Evolutionary conservation across 768 basidiomycete genomes (phyloP), one percentile per base, ranked within the genome.

Genomic region (Lentinus brumalis): DNA sequence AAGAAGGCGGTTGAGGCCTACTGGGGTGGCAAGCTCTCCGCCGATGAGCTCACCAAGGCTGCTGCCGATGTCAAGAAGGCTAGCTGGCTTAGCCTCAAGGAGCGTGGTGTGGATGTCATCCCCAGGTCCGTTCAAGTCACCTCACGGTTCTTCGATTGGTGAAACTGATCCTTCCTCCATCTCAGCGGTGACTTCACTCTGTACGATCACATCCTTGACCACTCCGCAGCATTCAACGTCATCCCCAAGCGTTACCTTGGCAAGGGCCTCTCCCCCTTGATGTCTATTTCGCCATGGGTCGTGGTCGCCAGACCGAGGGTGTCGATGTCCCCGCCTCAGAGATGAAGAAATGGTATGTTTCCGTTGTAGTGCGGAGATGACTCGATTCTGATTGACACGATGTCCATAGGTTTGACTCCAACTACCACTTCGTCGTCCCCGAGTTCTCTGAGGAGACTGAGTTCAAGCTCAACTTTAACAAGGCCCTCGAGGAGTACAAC

Each of bases 1-100:
- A 97, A 97, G 81, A 96, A 98, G 82, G 94, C 95, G 66, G 92
- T 97, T 71, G 96, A 98, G 79, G 90, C 94, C 58, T 98, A 98
- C 83, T 99, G 97, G 97, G 93, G 84, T 35, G 91, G 91, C 76
- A 98, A 96, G 77, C 81, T 87, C 74, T 83, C 88, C 62, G 93
- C 86, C 39, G 91, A 92, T 67, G 92, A 94, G 60, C 89, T 99
- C 67, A 87, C 87, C 73, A 91, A 91, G 77, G 86, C 81, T 65
- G 92, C 94, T 68, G 89, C 92, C 67, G 88, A 92, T 54, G 88
- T 94, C 71, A 91, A 89, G 75, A 92, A 93, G 81, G 74, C 84
- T 65, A 92, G 85, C 83, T 99, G 95, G 96, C 86, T 84, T 62
- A 82, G 77, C 67, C 82, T 98, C 79, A 92, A 95, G 81, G 79